phyloP scores from a whole-genome alignment of 352 stramenopile species.

The Globisporangium viniferum region DNA sequence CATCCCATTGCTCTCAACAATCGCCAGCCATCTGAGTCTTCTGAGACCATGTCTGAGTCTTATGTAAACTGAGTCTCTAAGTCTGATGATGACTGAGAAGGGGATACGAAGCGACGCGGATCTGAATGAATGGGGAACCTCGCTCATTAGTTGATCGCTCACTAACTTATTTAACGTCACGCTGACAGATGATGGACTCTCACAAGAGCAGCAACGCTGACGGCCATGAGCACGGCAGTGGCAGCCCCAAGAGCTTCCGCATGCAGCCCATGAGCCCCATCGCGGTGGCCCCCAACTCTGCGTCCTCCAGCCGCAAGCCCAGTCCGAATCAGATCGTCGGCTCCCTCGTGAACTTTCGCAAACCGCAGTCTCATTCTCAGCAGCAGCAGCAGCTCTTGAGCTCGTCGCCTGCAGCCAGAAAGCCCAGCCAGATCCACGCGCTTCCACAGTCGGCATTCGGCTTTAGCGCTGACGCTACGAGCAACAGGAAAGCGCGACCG shows the following conservation, averaged over 20 bases:
- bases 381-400: not conserved
- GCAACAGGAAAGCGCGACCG: constrained; percentile 2
- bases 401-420: not conserved
- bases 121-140: not conserved
- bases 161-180: too few relatives aligned
- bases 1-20: not conserved
- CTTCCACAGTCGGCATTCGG: not conserved
- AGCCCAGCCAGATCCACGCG: not conserved
- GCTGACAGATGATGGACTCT: not conserved
- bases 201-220: not conserved
- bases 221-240: not conserved
- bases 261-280: constrained; percentile 1
- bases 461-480: not conserved
- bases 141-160: not conserved
- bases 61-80: not conserved
- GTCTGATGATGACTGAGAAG: not conserved
- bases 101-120: not conserved
- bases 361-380: not conserved
- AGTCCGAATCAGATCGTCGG: constrained; percentile 11
- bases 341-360: constrained; percentile 16
- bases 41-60: not conserved
- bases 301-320: not conserved
- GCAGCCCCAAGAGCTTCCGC: not conserved
- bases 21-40: not conserved
- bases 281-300: not conserved